Conservation (phyloP, 2,329 filamentous ascomycete genomes). For the Venturiaceae sp. region DNA sequence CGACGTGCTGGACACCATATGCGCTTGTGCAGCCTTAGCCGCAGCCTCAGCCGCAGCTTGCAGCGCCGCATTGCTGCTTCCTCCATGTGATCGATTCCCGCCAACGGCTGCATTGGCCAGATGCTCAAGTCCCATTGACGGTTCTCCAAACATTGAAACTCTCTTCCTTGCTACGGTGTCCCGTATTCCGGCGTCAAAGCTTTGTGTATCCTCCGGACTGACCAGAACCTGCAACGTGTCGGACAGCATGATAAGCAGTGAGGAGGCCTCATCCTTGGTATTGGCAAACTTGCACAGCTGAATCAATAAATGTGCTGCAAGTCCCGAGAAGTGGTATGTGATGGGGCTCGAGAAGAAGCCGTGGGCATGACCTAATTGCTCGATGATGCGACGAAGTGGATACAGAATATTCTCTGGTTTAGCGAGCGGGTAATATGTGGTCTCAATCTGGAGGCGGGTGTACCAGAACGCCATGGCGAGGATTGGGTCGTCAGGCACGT, state of each 20-base stretch:
- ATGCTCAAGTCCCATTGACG: slow-evolving; percentile 1
- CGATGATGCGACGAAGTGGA: not conserved
- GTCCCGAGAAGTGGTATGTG: not conserved
- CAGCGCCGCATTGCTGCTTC: not conserved
- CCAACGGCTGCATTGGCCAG: slow-evolving; percentile 1
- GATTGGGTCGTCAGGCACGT: not conserved
- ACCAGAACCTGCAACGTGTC: not conserved
- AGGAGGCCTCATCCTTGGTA: not conserved
- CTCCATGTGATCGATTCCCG: not conserved
- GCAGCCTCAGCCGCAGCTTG: not conserved
- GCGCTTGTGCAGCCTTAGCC: not conserved
- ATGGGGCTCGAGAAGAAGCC: not conserved
- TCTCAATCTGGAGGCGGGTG: not conserved
- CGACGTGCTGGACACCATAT: not conserved
- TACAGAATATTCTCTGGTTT: not conserved
- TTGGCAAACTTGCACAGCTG: not conserved
- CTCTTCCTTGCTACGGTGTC: not conserved
- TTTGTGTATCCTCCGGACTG: not conserved
- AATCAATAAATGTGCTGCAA: slow-evolving; percentile 3
- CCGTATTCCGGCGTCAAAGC: not conserved
- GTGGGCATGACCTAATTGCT: not conserved
- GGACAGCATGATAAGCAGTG: not conserved
- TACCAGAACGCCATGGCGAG: not conserved
- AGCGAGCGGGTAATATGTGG: not conserved
- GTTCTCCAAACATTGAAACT: not conserved